Conservation (phyloP, 257 asterid genomes). For the Solanum paucissectum region DNA sequence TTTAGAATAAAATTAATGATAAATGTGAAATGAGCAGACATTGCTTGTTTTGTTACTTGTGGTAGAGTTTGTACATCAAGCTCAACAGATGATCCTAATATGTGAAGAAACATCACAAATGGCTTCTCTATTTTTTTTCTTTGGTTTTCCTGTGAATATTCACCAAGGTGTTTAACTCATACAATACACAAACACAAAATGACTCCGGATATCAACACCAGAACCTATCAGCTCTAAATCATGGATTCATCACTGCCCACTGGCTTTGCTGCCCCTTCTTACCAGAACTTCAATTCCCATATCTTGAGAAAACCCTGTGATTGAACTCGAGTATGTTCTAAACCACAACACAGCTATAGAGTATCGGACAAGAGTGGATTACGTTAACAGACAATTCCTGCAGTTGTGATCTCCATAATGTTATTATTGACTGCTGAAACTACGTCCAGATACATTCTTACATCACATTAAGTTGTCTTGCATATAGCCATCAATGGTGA, state of each 20-base stretch:
- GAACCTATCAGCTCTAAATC: neutral
- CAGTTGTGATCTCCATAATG: neutral
- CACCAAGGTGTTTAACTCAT: neutral
- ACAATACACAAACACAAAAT: neutral
- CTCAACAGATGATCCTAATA: neutral
- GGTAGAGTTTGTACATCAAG: neutral
- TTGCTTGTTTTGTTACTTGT: neutral
- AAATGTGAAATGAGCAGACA: neutral
- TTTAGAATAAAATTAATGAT: neutral
- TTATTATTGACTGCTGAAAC: neutral
- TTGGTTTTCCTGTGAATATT: neutral
- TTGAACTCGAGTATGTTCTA: neutral
- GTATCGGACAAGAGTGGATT: neutral
- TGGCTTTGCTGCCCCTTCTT: neutral
- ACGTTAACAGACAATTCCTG: neutral
- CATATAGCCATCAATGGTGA: neutral
- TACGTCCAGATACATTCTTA: slow-evolving; percentile 1
- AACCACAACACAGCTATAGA: neutral
- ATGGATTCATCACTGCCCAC: neutral
- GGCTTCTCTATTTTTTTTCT: neutral
- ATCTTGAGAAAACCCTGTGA: neutral
- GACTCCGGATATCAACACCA: neutral
- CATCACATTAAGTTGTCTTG: neutral
- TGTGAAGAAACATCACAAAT: neutral
- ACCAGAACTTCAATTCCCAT: neutral